A percentile compares a stretch with the other conserved stretches of the same genome.
Conservation (phyloP, 2,329 filamentous ascomycete species). For the Diaporthe velutina region DNA sequence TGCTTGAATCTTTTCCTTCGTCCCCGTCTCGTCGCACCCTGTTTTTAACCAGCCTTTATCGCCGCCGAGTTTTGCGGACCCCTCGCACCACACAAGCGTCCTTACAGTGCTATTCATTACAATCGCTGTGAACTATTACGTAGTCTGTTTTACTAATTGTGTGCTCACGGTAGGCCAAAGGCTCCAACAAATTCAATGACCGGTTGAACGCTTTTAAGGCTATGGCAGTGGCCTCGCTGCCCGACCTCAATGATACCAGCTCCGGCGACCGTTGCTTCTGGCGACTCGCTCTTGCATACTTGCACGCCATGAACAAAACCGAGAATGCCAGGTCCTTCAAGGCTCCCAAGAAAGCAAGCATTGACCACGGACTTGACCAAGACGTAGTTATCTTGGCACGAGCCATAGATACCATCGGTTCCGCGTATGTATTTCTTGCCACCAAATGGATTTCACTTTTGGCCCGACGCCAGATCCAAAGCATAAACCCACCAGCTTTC, state of each 20-base stretch:
- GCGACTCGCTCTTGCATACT: slow-evolving; percentile 20
- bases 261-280: slow-evolving; percentile 18
- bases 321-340: slow-evolving; percentile 31
- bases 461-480: too few relatives aligned
- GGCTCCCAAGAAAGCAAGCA: slow-evolving; percentile 15
- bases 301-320: slow-evolving; percentile 22
- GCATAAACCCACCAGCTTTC: too few relatives aligned
- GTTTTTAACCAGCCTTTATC: not conserved
- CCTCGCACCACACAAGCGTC: not conserved
- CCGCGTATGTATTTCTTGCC: not conserved
- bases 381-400: slow-evolving; percentile 10
- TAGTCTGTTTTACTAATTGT: not conserved
- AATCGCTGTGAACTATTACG: not conserved
- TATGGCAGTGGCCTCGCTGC: not conserved
- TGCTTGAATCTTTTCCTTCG: not conserved
- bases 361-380: slow-evolving; percentile 8
- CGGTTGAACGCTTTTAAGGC: not conserved
- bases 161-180: not conserved
- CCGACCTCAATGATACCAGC: not conserved
- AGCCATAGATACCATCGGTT: slow-evolving; percentile 24
- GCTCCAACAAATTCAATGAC: not conserved
- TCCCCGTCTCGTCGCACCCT: not conserved
- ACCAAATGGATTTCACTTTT: not conserved
- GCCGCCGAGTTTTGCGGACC: not conserved
- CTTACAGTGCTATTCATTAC: not conserved